Conservation (phyloP, 495 filamentous ascomycete species). For the Chaetomidium leptoderma region DNA sequence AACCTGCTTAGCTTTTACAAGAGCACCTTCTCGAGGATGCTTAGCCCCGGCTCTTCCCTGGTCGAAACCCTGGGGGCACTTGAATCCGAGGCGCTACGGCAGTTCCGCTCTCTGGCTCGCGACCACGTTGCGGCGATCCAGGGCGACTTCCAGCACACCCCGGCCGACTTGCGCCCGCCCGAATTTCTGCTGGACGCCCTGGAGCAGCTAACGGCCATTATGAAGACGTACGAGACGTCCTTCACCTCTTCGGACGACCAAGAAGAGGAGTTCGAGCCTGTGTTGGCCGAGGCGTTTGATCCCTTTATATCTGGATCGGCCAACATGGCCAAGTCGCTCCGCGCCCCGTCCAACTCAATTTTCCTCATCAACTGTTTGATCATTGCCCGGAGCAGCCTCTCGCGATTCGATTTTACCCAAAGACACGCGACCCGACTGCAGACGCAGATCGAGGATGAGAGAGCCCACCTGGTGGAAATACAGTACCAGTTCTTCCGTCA, state of each 20-base stretch:
- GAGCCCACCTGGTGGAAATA: constrained; percentile 48
- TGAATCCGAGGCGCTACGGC: constrained; percentile 71
- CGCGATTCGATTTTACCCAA: constrained; percentile 53
- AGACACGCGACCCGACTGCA: constrained; percentile 43
- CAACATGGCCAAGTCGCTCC: constrained; percentile 60
- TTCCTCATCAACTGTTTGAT: constrained; percentile 81
- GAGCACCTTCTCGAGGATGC: constrained; percentile 72
- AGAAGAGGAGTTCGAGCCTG: constrained; percentile 65
- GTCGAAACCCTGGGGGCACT: constrained; percentile 62
- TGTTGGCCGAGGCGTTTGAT: constrained; percentile 79
- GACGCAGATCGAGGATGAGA: constrained; percentile 40
- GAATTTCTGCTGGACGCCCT: constrained; percentile 81
- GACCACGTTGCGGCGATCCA: constrained; percentile 73
- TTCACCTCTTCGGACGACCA: constrained; percentile 53
- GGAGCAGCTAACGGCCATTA: constrained; percentile 63
- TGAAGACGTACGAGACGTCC: constrained; percentile 82
- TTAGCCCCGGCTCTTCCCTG: constrained; percentile 65
- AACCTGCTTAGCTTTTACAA: constrained; percentile 88
- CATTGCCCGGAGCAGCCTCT: constrained; percentile 49
- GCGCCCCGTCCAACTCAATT: constrained; percentile 57
- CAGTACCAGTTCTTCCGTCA: constrained; percentile 67
- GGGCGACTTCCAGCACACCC: constrained; percentile 59
- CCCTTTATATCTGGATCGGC: constrained; percentile 75
- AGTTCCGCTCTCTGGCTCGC: constrained; percentile 74
- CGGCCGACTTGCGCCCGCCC: constrained; percentile 69